Evolutionary conservation across 108 stramenopile genomes (phyloP).

Genomic region (Nannochloropsis salina): DNA sequence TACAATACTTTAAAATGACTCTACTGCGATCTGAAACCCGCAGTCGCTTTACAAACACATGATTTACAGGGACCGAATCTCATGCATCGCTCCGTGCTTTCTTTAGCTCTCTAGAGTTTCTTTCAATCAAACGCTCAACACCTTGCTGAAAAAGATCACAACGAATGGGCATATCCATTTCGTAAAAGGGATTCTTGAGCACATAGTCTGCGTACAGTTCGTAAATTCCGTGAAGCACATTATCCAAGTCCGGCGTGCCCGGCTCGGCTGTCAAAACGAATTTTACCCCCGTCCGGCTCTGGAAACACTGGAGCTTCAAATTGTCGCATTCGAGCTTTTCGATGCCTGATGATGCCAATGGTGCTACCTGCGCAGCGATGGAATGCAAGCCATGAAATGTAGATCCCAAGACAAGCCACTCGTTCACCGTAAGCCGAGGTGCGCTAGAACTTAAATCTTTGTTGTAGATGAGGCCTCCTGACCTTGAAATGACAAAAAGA

Average conservation of each 20-base stretch:
- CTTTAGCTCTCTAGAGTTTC: constrained; percentile 20
- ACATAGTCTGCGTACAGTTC: constrained; percentile 61
- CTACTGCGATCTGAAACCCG: no score
- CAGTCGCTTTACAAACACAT: no score
- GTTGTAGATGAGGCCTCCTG: constrained; percentile 60
- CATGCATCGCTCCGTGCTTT: constrained; percentile 5
- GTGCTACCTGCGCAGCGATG: constrained; percentile 60
- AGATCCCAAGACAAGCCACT: constrained; percentile 59
- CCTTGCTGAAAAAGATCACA: constrained; percentile 58
- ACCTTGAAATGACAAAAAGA: constrained; percentile 58
- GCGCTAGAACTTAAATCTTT: constrained; percentile 53
- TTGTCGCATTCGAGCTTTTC: constrained; percentile 58
- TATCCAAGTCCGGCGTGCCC: constrained; percentile 53
- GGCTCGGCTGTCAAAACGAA: constrained; percentile 59
- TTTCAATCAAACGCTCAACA: constrained; percentile 51
- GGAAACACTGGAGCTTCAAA: constrained; percentile 54
- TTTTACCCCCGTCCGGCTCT: constrained; percentile 54
- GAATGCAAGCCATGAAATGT: constrained; percentile 64
- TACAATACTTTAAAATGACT: no score
- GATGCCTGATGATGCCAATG: constrained; percentile 57
- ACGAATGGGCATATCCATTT: constrained; percentile 61
- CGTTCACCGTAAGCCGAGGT: constrained; percentile 52
- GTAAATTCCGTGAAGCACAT: constrained; percentile 52
- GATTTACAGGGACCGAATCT: background rate
- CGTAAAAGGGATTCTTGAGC: constrained; percentile 65